These are phyloP conservation scores for Bipolaris victoriae DNA, from an alignment of 2,329 filamentous ascomycete species.

Conservation along the genomic window DNA sequence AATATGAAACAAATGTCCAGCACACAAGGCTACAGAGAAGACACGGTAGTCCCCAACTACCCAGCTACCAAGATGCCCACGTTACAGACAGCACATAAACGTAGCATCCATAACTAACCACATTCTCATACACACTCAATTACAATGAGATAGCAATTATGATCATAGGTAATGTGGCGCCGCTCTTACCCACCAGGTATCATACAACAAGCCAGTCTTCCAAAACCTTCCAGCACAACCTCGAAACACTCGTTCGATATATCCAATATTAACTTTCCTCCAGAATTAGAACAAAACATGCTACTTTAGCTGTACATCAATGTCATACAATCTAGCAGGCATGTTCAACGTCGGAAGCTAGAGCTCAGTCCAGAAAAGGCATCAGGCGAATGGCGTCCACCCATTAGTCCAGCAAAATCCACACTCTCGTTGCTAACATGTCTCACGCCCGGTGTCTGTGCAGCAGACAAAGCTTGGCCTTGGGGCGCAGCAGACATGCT, in stretches of 20 bases:
- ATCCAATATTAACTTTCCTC: slow-evolving; percentile 3
- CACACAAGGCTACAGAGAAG: background rate
- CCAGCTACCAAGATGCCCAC: background rate
- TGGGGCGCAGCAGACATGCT: slow-evolving; percentile 25
- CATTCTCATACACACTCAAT: background rate
- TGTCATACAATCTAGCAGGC: background rate
- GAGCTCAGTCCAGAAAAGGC: slow-evolving; percentile 79
- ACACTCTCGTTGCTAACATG: slow-evolving; percentile 74
- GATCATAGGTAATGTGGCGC: slow-evolving; percentile 6
- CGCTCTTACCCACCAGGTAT: slow-evolving; percentile 15
- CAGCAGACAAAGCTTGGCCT: slow-evolving; percentile 28
- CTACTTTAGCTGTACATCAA: background rate
- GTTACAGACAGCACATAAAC: background rate
- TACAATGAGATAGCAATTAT: slow-evolving; percentile 11
- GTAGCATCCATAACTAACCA: background rate
- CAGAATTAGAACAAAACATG: background rate
- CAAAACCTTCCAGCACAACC: background rate
- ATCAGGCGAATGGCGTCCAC: slow-evolving; percentile 76
- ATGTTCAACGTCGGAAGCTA: slow-evolving; percentile 44
- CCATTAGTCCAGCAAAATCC: slow-evolving; percentile 65
- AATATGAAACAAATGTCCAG: background rate
- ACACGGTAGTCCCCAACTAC: background rate
- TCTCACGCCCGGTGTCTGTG: slow-evolving; percentile 40
- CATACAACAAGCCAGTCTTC: slow-evolving; percentile 12
- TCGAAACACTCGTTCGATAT: background rate